Evolutionary conservation across 1,139 yeast genomes (phyloP), one percentile per base, ranked within the genome.

Genomic region (Sugiyamaella castrensis): DNA sequence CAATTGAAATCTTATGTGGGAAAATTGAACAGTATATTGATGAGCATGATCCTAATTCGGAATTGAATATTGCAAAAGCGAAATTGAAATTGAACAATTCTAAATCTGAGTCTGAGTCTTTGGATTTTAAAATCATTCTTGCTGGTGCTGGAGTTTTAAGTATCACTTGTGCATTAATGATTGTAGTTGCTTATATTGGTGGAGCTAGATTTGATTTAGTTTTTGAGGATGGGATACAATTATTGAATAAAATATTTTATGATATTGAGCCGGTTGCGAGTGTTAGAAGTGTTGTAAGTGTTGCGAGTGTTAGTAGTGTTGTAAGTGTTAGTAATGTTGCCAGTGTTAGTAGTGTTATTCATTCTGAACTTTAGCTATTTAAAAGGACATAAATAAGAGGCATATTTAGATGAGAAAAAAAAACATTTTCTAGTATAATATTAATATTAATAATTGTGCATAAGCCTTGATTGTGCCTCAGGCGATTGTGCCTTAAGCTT

Each of bases 1-100:
- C 81, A 55, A 79, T 94, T 55, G 95, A 94, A 56, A 80, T 88
- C 56, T 79, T 81, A 57, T 86, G 96, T 66, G 96, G 95, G 46
- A 87, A 86, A 68, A 79, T 89, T 57, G 95, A 87, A 63, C 94
- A 85, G 69, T 84, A 80, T 66, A 83, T 91, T 62, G 96, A 91
- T 49, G 64, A 67, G 48, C 67, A 70, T 50, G 61, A 61, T 40
- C 60, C 62, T 8, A 48, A 46, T 13, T 48, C 56, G 1, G 50
- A 47, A 8, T 52, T 52, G 2, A 51, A 54, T 19, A 40, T 49
- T 13, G 50, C 47, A 13, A 46, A 50, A 38, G 53, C 55, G 29
- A 51, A 43, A 16, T 48, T 45, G 13, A 53, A 40, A 37, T n/a
- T n/a, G n/a, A n/a, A n/a, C n/a, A 37, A 32, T 27, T 32, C 36